Evolutionary conservation across 306 rosid genomes (phyloP), one percentile per base, ranked within the genome.

Genomic region (Vigna hirtella): DNA sequence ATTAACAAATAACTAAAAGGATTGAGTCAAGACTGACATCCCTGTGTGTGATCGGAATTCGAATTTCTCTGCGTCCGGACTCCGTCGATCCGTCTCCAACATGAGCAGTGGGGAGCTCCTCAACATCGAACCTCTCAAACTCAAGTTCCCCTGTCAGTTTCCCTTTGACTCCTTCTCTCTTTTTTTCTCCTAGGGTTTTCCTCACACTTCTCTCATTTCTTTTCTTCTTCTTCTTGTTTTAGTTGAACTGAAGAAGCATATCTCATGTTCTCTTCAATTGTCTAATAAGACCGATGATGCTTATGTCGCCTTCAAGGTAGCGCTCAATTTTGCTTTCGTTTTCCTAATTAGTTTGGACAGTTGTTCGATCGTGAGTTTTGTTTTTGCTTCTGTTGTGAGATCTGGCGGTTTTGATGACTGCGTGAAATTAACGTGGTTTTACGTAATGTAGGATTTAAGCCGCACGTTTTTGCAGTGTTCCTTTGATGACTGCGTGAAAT

Each of bases 221-320:
- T 18, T 13, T 73, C 15, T 73, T 22, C 10, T 66, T 0, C 0
- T 28, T 70, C 53, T 0, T 64, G 7, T 32, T 8, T 80, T 30
- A 95, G 98, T 95, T 85, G 98, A 95, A 88, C 82, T 95, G 84
- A 95, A 85, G 96, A 95, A 89, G 91, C 98, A 92, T 97, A 95
- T 95, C 95, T 91, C 97, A 16, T 95, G 96, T 80, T 87, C 97
- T 85, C 94, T 95, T 81, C 93, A 86, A 83, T 87, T 95, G 73
- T 89, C 92, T 4, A 95, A 95, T 84, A 95, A 91, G 90, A 95
- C 98, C 76, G 98, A 95, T 73, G 98, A 95, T 73, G 75, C 67
- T 81, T 87, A 82, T 88, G 95, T 95, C 17, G 98, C 96, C 67
- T 95, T 92, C 89, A 95, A 95, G 98, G 98, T 95, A 66, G 38